These are phyloP conservation scores for Chrysochromulina parva DNA, from an alignment of 78 protist genomes.

Conservation along the genomic window DNA sequence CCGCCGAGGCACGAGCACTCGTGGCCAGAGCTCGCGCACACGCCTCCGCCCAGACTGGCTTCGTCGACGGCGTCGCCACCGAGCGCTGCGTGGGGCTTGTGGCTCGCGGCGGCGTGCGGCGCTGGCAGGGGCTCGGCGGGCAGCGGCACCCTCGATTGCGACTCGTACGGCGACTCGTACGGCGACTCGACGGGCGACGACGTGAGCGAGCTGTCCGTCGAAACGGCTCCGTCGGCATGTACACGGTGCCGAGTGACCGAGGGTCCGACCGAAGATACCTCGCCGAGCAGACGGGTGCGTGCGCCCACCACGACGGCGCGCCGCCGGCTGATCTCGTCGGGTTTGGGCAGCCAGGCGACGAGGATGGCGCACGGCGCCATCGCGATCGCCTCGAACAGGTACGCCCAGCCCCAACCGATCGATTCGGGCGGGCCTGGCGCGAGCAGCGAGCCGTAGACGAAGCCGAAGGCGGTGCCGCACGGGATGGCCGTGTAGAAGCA, in stretches of 20 bases:
- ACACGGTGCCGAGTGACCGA: no score
- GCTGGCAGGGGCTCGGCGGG: neutral
- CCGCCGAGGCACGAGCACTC: neutral
- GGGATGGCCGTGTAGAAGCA: slow-evolving; percentile 22
- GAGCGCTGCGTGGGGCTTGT: neutral
- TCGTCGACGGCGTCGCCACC: neutral
- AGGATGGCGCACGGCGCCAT: neutral
- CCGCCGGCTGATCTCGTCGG: neutral
- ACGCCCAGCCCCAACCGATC: neutral
- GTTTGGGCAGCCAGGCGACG: neutral
- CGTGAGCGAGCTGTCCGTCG: no score
- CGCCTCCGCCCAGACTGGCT: no score
- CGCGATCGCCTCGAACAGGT: neutral
- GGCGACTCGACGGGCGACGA: no score
- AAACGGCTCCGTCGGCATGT: no score
- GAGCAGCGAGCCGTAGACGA: neutral
- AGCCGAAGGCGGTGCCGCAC: neutral
- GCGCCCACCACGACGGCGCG: no score
- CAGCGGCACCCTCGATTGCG: neutral
- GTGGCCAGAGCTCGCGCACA: neutral
- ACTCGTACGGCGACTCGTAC: no score
- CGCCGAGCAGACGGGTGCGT: no score
- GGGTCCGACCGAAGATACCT: no score
- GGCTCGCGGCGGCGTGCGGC: no score
- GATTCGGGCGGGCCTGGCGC: neutral